Evolutionary conservation across 805 yeast species (phyloP), one percentile per base, ranked within the genome.

Genomic region (Candida sphagnicola): DNA sequence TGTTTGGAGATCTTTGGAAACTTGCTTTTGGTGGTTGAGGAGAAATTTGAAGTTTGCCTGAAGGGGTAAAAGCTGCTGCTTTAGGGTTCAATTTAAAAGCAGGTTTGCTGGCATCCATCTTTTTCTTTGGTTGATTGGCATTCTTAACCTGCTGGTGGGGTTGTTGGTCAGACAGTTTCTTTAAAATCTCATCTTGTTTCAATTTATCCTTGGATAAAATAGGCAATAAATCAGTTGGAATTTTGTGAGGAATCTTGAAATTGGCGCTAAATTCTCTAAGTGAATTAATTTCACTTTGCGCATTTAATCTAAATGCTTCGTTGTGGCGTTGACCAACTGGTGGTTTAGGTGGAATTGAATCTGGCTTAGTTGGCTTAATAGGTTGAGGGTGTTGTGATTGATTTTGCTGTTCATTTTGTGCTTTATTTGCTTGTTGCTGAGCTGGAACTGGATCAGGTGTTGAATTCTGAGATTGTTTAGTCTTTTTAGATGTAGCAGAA

Each of bases 251-350:
- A 21, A 89, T 77, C 59, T 86, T 86, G 61, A 87, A 85, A 48
- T 77, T 84, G 35, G 85, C 87, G 28, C 95, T 78, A 55, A 90
- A 89, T 53, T 85, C 86, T 45, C 77, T 79, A 40, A 87, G 67
- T 8, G 85, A 77, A 45, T 80, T 80, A 45, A 84, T 74, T 55
- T 82, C 88, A 45, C 77, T 75, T 54, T 78, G 78, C 1, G 77
- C 74, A 47, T 65, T 73, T 39, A 71, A 56, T 41, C 73, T 65
- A 45, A 65, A 60, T 12, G 70, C 58, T 43, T 71, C 75, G 34
- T 48, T 59, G 18, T 53, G 57, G 11, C 42, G 49, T 28, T 38
- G 45, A 8, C 11, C 34, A 4, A 41, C 34, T 12, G 49, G 50
- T 31, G 46, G 56, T 36, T 61, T 61, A 8, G 65, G 51, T 18